phyloP scores from a whole-genome alignment of 495 filamentous ascomycete genomes.

The Antarctomyces pellizariae region DNA sequence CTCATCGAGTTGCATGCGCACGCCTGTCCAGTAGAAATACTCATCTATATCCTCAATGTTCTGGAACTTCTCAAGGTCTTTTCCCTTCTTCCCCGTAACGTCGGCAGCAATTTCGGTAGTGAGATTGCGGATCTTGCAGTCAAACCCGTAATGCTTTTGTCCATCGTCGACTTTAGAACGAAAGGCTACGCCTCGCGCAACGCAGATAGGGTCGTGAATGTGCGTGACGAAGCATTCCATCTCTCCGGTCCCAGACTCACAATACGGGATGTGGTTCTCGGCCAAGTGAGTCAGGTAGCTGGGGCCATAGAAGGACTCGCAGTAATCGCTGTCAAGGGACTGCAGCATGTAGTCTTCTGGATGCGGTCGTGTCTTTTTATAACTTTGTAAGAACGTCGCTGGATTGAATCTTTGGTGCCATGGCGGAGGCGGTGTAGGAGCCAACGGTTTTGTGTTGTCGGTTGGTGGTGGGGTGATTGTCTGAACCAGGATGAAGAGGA shows the following conservation, averaged over 20 bases:
- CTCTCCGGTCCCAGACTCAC: constrained; percentile 5
- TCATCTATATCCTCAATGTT: constrained; percentile 5
- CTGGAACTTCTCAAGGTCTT: constrained; percentile 6
- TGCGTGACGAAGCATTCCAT: background rate
- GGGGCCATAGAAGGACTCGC: constrained; percentile 6
- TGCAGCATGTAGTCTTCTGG: too few species aligned
- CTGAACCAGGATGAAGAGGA: too few species aligned
- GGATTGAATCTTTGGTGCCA: too few species aligned
- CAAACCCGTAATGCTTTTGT: constrained; percentile 5
- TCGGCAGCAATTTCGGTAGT: constrained; percentile 6
- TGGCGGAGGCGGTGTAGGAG: too few species aligned
- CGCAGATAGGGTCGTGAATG: constrained; percentile 5
- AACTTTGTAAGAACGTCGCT: too few species aligned
- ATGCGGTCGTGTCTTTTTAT: too few species aligned
- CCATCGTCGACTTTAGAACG: constrained; percentile 5
- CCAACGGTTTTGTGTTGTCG: too few species aligned
- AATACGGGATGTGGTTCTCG: constrained; percentile 7
- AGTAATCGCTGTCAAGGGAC: too few species aligned
- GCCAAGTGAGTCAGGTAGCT: constrained; percentile 7
- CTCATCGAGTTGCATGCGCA: constrained; percentile 6
- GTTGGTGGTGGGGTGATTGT: too few species aligned
- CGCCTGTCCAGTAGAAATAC: constrained; percentile 7
- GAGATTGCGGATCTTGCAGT: constrained; percentile 8
- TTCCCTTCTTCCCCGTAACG: constrained; percentile 1
- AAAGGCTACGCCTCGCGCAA: constrained; percentile 8